Conservation (phyloP, 345 rosid genomes). For the Gossypioides kirkii region DNA sequence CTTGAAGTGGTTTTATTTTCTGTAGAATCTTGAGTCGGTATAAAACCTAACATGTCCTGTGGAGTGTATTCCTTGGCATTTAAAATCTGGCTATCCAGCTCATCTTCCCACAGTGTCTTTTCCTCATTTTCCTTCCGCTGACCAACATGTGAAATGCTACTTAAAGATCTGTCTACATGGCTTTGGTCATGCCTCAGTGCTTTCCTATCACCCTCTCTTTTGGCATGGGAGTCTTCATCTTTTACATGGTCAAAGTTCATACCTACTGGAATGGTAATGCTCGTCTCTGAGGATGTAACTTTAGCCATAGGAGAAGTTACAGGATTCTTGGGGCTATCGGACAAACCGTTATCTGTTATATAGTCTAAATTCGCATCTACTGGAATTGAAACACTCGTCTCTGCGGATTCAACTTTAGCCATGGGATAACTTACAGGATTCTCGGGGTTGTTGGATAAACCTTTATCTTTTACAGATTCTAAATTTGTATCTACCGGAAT, state of each 20-base stretch:
- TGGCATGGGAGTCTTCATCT: conserved; percentile 16
- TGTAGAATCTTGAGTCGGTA: conserved; percentile 36
- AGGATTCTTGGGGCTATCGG: not conserved
- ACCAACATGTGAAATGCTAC: conserved; percentile 22
- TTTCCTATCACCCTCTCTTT: conserved; percentile 19
- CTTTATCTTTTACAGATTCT: not conserved
- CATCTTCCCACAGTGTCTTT: conserved; percentile 30
- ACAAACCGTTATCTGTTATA: not conserved
- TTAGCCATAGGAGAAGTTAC: conserved; percentile 13
- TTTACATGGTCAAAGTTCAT: conserved; percentile 18
- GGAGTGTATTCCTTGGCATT: conserved; percentile 30
- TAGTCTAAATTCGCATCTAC: not conserved
- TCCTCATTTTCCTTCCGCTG: conserved; percentile 29
- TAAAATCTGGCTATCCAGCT: conserved; percentile 19
- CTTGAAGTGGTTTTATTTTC: conserved; percentile 47
- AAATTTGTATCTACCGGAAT: not conserved
- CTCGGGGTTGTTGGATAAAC: not conserved
- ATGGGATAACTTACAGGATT: conserved; percentile 7
- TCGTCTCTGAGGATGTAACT: conserved; percentile 14
- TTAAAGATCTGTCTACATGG: conserved; percentile 21
- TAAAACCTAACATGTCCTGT: conserved; percentile 27
- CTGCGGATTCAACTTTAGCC: not conserved
- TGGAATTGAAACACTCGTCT: not conserved
- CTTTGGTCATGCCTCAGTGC: conserved; percentile 25
- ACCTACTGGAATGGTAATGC: conserved; percentile 13